A percentile compares a stretch with the other conserved stretches of the same genome.
Evolutionary conservation across 1,139 yeast species (phyloP).

Genomic region (Scheffersomyces insectosa): DNA sequence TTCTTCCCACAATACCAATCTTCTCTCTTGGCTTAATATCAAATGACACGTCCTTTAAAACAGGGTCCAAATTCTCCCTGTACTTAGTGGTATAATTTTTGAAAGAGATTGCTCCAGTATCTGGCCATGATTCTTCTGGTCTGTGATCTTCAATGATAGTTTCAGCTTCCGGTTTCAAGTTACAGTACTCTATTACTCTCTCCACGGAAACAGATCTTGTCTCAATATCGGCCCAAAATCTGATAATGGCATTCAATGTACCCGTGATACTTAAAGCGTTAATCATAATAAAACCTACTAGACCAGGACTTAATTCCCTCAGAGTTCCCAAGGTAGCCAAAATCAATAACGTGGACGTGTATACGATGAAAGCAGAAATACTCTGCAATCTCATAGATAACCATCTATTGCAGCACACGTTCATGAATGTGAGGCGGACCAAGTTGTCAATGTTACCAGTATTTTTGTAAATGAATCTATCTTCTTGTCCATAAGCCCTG

Average conservation of each 20-base stretch:
- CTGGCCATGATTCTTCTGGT: constrained; percentile 34
- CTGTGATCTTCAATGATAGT: constrained; percentile 25
- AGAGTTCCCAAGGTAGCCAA: constrained; percentile 22
- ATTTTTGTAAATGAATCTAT: constrained; percentile 26
- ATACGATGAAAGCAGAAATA: constrained; percentile 34
- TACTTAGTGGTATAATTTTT: constrained; percentile 34
- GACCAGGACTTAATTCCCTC: constrained; percentile 25
- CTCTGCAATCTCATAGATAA: constrained; percentile 39
- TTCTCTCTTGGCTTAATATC: constrained; percentile 34
- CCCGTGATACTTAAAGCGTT: constrained; percentile 35
- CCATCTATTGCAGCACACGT: constrained; percentile 36
- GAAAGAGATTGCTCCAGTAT: constrained; percentile 29
- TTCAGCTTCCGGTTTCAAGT: constrained; percentile 36
- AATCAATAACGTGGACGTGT: constrained; percentile 28
- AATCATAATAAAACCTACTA: constrained; percentile 40
- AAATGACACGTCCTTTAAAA: constrained; percentile 28
- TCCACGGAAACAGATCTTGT: constrained; percentile 35
- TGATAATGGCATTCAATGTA: constrained; percentile 31
- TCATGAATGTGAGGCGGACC: constrained; percentile 22
- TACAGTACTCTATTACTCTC: constrained; percentile 36
- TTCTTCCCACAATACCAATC: constrained; percentile 43
- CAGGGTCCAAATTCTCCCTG: constrained; percentile 38
- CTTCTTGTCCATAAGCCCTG: constrained; percentile 30
- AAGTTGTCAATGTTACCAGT: constrained; percentile 21
- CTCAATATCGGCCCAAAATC: constrained; percentile 39